Percentiles rank a stretch among this genome's conserved stretches.
phyloP scores from a whole-genome alignment of 2,329 filamentous ascomycete genomes.

The Apiospora arundinis region DNA sequence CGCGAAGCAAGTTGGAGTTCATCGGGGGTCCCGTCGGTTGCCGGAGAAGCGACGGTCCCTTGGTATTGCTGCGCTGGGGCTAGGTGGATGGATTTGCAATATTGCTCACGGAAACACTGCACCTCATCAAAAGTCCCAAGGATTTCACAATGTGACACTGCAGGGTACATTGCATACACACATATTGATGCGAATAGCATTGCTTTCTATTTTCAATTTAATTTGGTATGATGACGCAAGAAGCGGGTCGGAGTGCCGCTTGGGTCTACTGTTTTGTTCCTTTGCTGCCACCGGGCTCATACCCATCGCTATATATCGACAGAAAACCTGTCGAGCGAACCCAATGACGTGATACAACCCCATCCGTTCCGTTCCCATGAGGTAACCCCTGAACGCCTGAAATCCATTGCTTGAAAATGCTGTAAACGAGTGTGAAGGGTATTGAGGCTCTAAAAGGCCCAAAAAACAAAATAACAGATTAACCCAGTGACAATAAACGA shows the following conservation, averaged over 20 bases:
- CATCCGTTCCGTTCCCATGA: background rate
- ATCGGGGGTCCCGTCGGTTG: background rate
- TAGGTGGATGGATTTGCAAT: too few relatives aligned
- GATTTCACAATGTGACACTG: background rate
- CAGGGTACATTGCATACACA: background rate
- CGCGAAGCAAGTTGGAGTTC: background rate
- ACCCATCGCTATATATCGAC: conserved; percentile 5
- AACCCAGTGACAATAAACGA: background rate
- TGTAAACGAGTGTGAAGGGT: conserved; percentile 13
- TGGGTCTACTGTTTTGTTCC: background rate
- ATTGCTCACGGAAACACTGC: background rate
- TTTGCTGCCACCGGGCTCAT: background rate
- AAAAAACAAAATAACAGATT: background rate
- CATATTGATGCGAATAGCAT: background rate
- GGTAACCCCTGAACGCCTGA: background rate
- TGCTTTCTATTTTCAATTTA: conserved; percentile 3
- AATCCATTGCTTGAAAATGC: conserved; percentile 1
- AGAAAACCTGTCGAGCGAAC: background rate
- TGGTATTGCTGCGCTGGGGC: too few relatives aligned
- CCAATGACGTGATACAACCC: conserved; percentile 6
- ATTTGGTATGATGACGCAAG: background rate
- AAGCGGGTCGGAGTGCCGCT: background rate
- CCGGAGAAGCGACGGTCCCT: background rate
- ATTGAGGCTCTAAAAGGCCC: conserved; percentile 2
- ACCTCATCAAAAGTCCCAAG: background rate